phyloP scores from a whole-genome alignment of 768 basidiomycete genomes.

The Aureoboletus auriporus region DNA sequence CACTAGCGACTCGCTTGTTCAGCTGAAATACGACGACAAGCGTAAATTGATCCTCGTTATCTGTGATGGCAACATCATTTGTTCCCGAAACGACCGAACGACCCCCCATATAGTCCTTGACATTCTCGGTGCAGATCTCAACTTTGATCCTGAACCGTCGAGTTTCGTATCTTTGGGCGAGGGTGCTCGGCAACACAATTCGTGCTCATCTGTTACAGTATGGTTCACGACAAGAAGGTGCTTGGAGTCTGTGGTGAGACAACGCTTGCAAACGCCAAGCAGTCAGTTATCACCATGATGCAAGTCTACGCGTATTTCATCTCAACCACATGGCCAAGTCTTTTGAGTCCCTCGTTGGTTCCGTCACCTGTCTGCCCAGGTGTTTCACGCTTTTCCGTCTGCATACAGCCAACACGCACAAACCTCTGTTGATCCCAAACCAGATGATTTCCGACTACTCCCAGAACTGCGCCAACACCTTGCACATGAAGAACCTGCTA shows the following conservation, averaged over 20 bases:
- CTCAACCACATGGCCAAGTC: slow-evolving; percentile 97
- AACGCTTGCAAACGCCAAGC: slow-evolving; percentile 89
- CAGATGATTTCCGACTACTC: slow-evolving; percentile 90
- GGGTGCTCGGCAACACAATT: slow-evolving; percentile 94
- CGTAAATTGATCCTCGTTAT: slow-evolving; percentile 90
- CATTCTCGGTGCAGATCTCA: slow-evolving; percentile 91
- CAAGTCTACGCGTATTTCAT: slow-evolving; percentile 99
- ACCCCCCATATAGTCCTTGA: slow-evolving; percentile 96
- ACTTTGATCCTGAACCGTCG: slow-evolving; percentile 90
- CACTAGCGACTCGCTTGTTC: slow-evolving; percentile 92
- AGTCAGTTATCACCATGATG: slow-evolving; percentile 96
- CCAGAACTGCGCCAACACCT: slow-evolving; percentile 92
- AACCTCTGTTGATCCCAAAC: slow-evolving; percentile 77
- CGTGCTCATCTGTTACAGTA: slow-evolving; percentile 67
- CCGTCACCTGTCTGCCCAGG: slow-evolving; percentile 97
- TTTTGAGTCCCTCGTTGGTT: slow-evolving; percentile 94
- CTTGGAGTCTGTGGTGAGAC: slow-evolving; percentile 97
- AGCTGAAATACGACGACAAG: slow-evolving; percentile 97
- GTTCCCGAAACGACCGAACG: slow-evolving; percentile 92
- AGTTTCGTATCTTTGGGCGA: slow-evolving; percentile 93
- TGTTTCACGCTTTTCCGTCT: slow-evolving; percentile 98
- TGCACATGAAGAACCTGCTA: slow-evolving; percentile 96
- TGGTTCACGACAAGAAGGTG: slow-evolving; percentile 95
- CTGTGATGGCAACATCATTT: slow-evolving; percentile 98
- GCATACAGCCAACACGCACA: slow-evolving; percentile 90